phyloP scores from a whole-genome alignment of 2,329 filamentous ascomycete species.

The Seiridium unicorne region DNA sequence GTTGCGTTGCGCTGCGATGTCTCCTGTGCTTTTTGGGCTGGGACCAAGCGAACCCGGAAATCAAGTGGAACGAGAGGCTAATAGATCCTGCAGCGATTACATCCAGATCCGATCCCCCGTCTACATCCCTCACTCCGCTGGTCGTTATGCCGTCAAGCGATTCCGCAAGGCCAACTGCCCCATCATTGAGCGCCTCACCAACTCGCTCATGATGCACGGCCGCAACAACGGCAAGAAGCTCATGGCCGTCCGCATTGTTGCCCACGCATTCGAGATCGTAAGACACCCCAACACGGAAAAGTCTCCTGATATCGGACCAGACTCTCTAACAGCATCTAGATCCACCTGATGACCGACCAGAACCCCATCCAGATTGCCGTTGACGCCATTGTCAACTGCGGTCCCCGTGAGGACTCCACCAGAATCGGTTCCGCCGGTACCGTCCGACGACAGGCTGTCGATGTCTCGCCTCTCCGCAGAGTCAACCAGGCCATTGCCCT shows the following conservation, averaged over 20 bases:
- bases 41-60: background rate
- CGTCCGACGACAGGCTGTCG: conserved; percentile 99
- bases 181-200: conserved; percentile 99
- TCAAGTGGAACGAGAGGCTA: conserved; percentile 24
- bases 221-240: conserved; percentile 99
- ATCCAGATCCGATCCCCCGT: conserved; percentile 99
- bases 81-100: conserved; percentile 74
- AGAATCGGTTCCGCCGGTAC: conserved; percentile 99
- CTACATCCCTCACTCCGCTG: conserved; percentile 98
- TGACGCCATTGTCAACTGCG: conserved; percentile 99
- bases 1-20: background rate
- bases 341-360: conserved; percentile 99
- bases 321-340: conserved; percentile 50
- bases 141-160: conserved; percentile 98
- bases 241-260: conserved; percentile 99
- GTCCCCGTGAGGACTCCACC: conserved; percentile 99
- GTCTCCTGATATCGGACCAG: background rate
- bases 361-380: conserved; percentile 99
- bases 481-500: conserved; percentile 99
- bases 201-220: conserved; percentile 99
- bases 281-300: conserved; percentile 38
- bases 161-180: conserved; percentile 99
- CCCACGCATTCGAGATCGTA: conserved; percentile 99
- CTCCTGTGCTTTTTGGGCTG: background rate
- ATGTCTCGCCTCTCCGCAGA: conserved; percentile 98